Conservation (phyloP, 306 rosid species). For the Rosa rugosa region DNA sequence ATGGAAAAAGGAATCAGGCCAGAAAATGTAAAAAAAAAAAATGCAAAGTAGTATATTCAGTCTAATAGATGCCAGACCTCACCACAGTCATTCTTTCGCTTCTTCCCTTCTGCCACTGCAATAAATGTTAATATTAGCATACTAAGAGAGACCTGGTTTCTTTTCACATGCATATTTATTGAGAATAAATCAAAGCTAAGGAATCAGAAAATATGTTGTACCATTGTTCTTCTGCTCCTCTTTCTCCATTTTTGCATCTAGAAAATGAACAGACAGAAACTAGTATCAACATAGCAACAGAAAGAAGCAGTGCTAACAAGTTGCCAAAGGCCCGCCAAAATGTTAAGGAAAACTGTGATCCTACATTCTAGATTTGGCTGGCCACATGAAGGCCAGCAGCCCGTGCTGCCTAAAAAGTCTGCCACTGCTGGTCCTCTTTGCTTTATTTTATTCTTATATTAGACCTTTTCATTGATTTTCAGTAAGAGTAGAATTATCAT, state of each 20-base stretch:
- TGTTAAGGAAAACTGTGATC: not conserved
- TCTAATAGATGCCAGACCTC: constrained; percentile 60
- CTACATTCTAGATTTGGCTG: not conserved
- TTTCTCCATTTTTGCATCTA: constrained; percentile 63
- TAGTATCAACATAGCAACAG: not conserved
- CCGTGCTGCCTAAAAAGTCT: not conserved
- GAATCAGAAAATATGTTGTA: constrained; percentile 26
- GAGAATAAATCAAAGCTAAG: not conserved
- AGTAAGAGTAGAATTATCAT: not conserved
- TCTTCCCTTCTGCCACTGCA: constrained; percentile 76
- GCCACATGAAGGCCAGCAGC: not conserved
- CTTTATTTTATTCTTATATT: not conserved
- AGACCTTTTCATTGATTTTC: not conserved
- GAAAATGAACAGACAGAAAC: constrained; percentile 31
- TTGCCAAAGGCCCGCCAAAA: not conserved
- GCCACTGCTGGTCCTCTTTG: not conserved
- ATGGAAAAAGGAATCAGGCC: constrained; percentile 1
- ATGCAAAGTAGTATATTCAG: constrained; percentile 17
- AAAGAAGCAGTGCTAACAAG: not conserved
- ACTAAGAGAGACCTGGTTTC: not conserved
- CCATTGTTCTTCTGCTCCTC: constrained; percentile 62
- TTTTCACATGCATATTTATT: constrained; percentile 17
- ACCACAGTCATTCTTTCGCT: constrained; percentile 60
- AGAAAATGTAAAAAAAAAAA: not conserved
- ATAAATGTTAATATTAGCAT: constrained; percentile 26